A percentile compares a stretch with the other conserved stretches of the same genome.
Evolutionary conservation across 352 stramenopile species (phyloP).

Genomic region (Peronospora farinosa): DNA sequence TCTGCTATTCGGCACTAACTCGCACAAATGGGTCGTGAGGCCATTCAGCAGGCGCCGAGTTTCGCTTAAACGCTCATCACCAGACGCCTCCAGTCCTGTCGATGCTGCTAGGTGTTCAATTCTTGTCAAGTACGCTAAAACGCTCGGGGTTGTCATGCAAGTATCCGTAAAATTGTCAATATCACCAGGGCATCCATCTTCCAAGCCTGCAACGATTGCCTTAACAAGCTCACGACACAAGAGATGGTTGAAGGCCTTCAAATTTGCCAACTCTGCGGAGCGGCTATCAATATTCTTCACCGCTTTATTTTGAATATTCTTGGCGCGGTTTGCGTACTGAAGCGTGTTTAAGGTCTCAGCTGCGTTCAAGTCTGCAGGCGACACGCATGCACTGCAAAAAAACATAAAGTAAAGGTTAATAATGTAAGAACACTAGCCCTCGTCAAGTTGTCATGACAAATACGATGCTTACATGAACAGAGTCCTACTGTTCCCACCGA

Average conservation of each 20-base stretch:
- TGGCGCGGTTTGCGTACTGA: conserved; percentile 81
- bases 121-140: conserved; percentile 48
- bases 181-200: conserved; percentile 16
- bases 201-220: conserved; percentile 32
- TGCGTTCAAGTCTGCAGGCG: conserved; percentile 57
- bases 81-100: conserved; percentile 16
- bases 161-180: conserved; percentile 33
- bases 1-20: conserved; percentile 12
- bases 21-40: conserved; percentile 18
- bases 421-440: not conserved
- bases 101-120: conserved; percentile 46
- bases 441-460: not conserved
- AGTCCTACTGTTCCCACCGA: conserved; percentile 84
- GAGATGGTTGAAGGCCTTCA: conserved; percentile 64
- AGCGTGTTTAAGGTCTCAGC: conserved; percentile 80
- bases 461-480: conserved; percentile 73
- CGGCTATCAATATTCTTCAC: conserved; percentile 85
- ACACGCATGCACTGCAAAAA: conserved; percentile 69
- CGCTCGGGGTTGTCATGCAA: conserved; percentile 39
- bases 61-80: conserved; percentile 20
- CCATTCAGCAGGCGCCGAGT: conserved; percentile 17
- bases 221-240: conserved; percentile 66
- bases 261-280: conserved; percentile 58
- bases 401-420: conserved; percentile 1
- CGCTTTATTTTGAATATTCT: conserved; percentile 88